Base-by-base conservation (phyloP, 2,329 filamentous ascomycete genomes). In the Cercospora sp. region DNA sequence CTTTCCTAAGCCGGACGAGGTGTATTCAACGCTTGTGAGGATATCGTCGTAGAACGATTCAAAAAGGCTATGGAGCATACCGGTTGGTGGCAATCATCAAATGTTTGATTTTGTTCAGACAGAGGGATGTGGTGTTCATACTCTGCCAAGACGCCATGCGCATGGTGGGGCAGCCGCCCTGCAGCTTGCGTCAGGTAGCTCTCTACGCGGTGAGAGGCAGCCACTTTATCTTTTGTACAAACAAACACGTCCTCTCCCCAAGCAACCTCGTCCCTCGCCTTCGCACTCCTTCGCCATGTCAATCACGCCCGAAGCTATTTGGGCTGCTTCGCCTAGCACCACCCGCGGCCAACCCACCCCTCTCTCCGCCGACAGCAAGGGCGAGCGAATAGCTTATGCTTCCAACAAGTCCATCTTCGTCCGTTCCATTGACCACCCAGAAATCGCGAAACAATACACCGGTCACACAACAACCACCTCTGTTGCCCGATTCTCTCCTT, bases 341-440 rank as follows among this genome's bases (percentile, higher is more conserved):
- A 89, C 87, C 66, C 89, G 95, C 73, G 94, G 94, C 67, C 90
- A 94, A 79, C 91, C 94, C 68, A 97, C 94, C 12, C 92, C 92
- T 77, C 89, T 99, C 60, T 96, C 93, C 42, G 87, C 89, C 53
- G 94, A 98, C 80, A 82, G 90, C 70, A 97, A 96, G 80, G 94
- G 95, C 72, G 91, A 97, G 82, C 88, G 92, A 72, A 90, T 99
- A 81, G 91, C 93, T 68, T 99, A 99, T 80, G 93, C 94, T 69
- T 94, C 93, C 63, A 94, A 93, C 77, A 98, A 98, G 85, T 98
- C 94, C 70, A 90, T 99, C 81, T 98, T 97, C 82, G 86, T 99
- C 59, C 93, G 95, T 74, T 94, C 90, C 70, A 97, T 99, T 83
- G 94, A 99, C 82, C 84, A 95, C 78, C 94, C 94, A 63, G 86